Base-by-base conservation (phyloP, 176 grass and related monocot genomes). In the Phoenix dactylifera region DNA sequence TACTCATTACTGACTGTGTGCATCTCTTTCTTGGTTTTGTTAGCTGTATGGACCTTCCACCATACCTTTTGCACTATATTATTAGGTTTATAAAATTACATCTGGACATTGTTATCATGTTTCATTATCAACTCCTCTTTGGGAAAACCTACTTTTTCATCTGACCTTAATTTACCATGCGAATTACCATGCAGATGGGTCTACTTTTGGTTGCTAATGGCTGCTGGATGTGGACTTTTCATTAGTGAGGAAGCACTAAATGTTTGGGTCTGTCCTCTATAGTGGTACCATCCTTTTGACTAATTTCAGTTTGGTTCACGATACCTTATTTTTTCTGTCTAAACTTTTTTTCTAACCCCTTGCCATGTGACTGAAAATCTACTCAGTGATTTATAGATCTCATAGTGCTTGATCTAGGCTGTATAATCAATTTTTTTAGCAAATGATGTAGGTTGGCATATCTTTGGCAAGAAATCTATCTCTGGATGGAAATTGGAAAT, bases 241-340 rank as follows among this genome's bases (percentile, higher is more conserved):
- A 75, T 95, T 57, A 95, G 90, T 59, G 90, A 95, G 71, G 90
- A 95, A 60, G 82, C 85, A 65, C 77, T 95, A 69, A 95, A 95
- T 55, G 70, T 95, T 83, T 95, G 85, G 85, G 90, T 95, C 70
- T 86, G 90, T 95, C 70, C 79, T 89, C 71, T 95, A 26, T 67
- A 80, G 73, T 29, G 79, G 76, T 86, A 83, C 62, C 82, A 78
- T 83, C 50, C 74, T 54, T 60, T 60, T 79, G 35, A 58, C 73
- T 63, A 74, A 60, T 57, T 73, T 67, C 75, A 70, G 72, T n/a
- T 49, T 48, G 1, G 10, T 1, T 22, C 4, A 4, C 26, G 16
- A 29, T 16, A 17, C 29, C 25, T 29, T 32, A 32, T 0, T 26
- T 60, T 5, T 66, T 62, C 52, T 58, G 9, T 69, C 65, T 57